Evolutionary conservation across 192 early-diverging fungal genomes (phyloP).

Genomic region (Lobosporangium transversale): DNA sequence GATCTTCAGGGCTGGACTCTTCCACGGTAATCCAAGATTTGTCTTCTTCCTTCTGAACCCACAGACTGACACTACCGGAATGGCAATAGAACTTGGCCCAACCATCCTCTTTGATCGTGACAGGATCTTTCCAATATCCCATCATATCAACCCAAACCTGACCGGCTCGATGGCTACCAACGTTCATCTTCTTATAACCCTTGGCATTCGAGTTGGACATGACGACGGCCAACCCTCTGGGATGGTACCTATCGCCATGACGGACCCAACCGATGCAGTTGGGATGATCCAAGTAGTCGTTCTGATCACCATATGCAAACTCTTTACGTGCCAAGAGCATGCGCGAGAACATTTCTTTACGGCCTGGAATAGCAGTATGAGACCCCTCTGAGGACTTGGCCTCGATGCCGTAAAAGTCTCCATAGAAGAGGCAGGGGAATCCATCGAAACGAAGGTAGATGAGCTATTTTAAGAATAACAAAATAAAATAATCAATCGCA

Average conservation of each 20-base stretch:
- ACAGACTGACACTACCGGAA: conserved; percentile 28
- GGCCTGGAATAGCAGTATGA: conserved; percentile 38
- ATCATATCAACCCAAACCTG: conserved; percentile 46
- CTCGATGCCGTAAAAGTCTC: conserved; percentile 57
- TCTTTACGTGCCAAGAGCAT: conserved; percentile 36
- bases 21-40: conserved; percentile 20
- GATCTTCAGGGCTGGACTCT: conserved; percentile 10
- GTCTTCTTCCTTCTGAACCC: conserved; percentile 28
- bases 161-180: conserved; percentile 19
- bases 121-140: conserved; percentile 39
- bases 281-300: conserved; percentile 59
- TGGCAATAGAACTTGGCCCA: conserved; percentile 36
- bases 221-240: conserved; percentile 24
- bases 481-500: background rate
- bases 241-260: conserved; percentile 29
- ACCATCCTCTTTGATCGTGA: conserved; percentile 31
- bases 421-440: conserved; percentile 61
- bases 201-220: conserved; percentile 40
- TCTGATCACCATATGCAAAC: conserved; percentile 57
- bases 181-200: conserved; percentile 23
- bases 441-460: conserved; percentile 53
- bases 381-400: conserved; percentile 12
- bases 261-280: conserved; percentile 60
- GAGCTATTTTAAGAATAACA: conserved; percentile 7
- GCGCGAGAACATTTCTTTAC: conserved; percentile 41